A percentile compares a stretch with the other conserved stretches of the same genome.
Evolutionary conservation across 306 rosid genomes (phyloP).

Genomic region (Leucaena leucocephala): DNA sequence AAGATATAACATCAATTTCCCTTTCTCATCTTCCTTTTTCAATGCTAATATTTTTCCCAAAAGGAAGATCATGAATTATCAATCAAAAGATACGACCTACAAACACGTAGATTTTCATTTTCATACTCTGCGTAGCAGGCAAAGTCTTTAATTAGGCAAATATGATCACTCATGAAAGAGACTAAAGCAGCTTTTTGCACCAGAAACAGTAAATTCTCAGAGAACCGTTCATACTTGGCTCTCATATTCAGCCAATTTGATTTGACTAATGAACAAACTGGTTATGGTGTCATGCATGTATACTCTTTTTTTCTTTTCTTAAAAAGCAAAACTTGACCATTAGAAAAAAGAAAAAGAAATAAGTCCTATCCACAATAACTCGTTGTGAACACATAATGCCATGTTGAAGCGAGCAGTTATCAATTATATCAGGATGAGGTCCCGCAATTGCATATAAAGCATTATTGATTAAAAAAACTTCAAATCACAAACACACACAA

Average conservation of each 20-base stretch:
- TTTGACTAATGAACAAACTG: constrained; percentile 38
- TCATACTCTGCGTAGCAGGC: constrained; percentile 39
- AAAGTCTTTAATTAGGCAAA: constrained; percentile 45
- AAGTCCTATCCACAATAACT: constrained; percentile 32
- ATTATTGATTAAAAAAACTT: constrained; percentile 26
- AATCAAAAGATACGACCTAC: constrained; percentile 43
- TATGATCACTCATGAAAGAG: constrained; percentile 44
- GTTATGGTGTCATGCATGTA: constrained; percentile 10
- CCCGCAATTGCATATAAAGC: constrained; percentile 27
- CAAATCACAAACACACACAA: constrained; percentile 13
- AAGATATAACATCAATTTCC: constrained; percentile 16
- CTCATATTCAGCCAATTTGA: constrained; percentile 38
- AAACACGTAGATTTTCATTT: constrained; percentile 32
- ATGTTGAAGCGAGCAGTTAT: constrained; percentile 9
- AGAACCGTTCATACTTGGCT: constrained; percentile 28
- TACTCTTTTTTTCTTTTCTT: neutral
- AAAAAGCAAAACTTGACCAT: constrained; percentile 2
- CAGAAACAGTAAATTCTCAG: constrained; percentile 34
- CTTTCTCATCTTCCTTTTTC: constrained; percentile 33
- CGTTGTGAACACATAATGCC: neutral
- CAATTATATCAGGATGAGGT: constrained; percentile 30
- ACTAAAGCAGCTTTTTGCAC: constrained; percentile 40
- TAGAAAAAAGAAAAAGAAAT: constrained; percentile 2
- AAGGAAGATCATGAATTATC: constrained; percentile 36
- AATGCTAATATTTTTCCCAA: constrained; percentile 33